A percentile compares a stretch with the other conserved stretches of the same genome.
Conservation (phyloP, 1,139 yeast species). For the Torulaspora pretoriensis region DNA sequence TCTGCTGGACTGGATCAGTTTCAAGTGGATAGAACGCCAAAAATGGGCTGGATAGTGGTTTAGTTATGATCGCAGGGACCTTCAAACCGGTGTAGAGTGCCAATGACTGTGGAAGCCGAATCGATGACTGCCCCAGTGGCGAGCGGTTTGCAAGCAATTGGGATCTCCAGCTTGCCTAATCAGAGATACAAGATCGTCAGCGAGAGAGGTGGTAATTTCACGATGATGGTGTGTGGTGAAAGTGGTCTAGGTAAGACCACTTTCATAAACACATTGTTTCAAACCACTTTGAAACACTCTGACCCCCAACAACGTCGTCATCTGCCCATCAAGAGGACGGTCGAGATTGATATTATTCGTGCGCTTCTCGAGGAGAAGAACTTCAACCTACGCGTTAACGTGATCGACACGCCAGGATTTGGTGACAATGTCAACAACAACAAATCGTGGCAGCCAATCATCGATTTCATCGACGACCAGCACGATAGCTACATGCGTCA, state of each 20-base stretch:
- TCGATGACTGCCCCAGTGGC: slow-evolving; percentile 11
- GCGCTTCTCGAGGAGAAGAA: slow-evolving; percentile 92
- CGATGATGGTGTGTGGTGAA: slow-evolving; percentile 94
- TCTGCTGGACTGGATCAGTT: slow-evolving; percentile 5
- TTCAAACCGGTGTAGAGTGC: background rate
- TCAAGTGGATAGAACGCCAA: slow-evolving; percentile 12
- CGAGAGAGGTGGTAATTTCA: slow-evolving; percentile 83
- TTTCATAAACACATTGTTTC: slow-evolving; percentile 86
- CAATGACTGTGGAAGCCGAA: slow-evolving; percentile 13
- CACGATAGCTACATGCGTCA: slow-evolving; percentile 93
- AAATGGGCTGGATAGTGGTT: slow-evolving; percentile 2
- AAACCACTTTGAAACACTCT: slow-evolving; percentile 44
- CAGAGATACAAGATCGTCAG: slow-evolving; percentile 92
- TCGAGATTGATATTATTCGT: slow-evolving; percentile 83
- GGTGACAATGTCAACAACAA: slow-evolving; percentile 94
- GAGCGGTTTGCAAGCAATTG: slow-evolving; percentile 39
- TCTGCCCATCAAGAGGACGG: slow-evolving; percentile 74
- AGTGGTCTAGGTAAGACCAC: slow-evolving; percentile 94
- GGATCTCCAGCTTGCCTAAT: slow-evolving; percentile 86
- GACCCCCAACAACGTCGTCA: slow-evolving; percentile 30
- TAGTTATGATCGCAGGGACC: background rate
- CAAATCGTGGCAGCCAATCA: slow-evolving; percentile 89
- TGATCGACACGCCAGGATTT: slow-evolving; percentile 96
- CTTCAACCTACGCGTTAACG: slow-evolving; percentile 77
- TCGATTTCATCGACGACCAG: slow-evolving; percentile 94